A percentile compares a stretch with the other conserved stretches of the same genome.
Evolutionary conservation across 1,284 basidiomycete species (phyloP).

Genomic region (Moesziomyces sp.): DNA sequence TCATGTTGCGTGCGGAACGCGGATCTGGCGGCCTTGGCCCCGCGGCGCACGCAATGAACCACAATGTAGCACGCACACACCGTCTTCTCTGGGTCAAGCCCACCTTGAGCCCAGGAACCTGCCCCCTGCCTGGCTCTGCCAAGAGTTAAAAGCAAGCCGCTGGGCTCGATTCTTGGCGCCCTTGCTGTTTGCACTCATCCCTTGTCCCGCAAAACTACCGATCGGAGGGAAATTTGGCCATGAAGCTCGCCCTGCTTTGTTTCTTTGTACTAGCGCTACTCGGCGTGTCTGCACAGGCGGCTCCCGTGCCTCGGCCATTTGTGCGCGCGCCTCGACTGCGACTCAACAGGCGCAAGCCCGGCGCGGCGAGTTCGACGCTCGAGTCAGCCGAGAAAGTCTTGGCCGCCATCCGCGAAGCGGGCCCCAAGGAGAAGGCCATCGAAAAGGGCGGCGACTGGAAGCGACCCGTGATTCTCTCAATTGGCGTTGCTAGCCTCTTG

Average conservation of each 20-base stretch:
- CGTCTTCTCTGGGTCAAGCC: too few relatives aligned
- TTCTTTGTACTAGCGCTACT: background rate
- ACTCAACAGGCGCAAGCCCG: background rate
- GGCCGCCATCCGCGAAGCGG: too few relatives aligned
- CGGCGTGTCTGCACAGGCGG: background rate
- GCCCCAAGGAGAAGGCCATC: background rate
- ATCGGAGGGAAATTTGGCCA: background rate
- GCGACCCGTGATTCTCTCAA: slow-evolving; percentile 18
- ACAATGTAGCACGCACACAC: too few relatives aligned
- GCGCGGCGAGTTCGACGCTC: background rate
- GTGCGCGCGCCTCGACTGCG: background rate
- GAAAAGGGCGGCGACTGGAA: slow-evolving; percentile 28
- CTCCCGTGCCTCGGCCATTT: background rate
- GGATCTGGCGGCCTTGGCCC: background rate
- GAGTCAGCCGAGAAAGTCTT: background rate
- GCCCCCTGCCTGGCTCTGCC: too few relatives aligned
- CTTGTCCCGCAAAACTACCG: background rate
- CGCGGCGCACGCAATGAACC: too few relatives aligned
- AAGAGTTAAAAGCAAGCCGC: too few relatives aligned
- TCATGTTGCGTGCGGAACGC: background rate
- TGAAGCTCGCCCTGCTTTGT: background rate
- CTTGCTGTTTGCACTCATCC: background rate
- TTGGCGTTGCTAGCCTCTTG: slow-evolving; percentile 7
- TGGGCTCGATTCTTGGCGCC: background rate
- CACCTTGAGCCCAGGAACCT: too few relatives aligned